These are phyloP conservation scores for Amphibolis antarctica DNA, from an alignment of 106 monocot genomes.

Conservation along the genomic window DNA sequence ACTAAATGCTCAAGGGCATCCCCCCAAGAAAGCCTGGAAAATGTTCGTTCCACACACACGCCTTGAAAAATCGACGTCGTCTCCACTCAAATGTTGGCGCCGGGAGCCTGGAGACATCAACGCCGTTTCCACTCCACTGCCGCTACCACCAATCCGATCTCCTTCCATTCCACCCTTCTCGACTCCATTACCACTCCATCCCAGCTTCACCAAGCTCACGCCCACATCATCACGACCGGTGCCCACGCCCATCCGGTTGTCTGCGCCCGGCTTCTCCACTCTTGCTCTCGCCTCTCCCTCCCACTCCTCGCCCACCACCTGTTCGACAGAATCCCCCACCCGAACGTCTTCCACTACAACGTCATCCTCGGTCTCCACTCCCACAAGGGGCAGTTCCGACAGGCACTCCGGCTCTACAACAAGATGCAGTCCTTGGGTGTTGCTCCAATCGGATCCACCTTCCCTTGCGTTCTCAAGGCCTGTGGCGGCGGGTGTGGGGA, in stretches of 20 bases:
- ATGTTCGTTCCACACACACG: too few relatives aligned
- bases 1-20: too few relatives aligned
- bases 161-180: background rate
- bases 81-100: too few relatives aligned
- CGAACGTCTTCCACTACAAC: constrained; percentile 26
- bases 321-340: constrained; percentile 41
- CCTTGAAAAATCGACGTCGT: too few relatives aligned
- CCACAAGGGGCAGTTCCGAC: constrained; percentile 8
- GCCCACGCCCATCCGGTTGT: constrained; percentile 8
- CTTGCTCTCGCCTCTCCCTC: constrained; percentile 6
- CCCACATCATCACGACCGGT: constrained; percentile 19
- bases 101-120: too few relatives aligned
- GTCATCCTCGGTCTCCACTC: constrained; percentile 27
- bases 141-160: too few relatives aligned
- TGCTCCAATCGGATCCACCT: constrained; percentile 27
- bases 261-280: constrained; percentile 11
- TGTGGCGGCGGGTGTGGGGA: constrained; percentile 6
- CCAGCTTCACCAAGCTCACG: constrained; percentile 29
- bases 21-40: too few relatives aligned
- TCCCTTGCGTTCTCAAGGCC: constrained; percentile 42
- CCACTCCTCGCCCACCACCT: constrained; percentile 23
- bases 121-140: too few relatives aligned
- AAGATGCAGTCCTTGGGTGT: constrained; percentile 8
- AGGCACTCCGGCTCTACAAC: constrained; percentile 13
- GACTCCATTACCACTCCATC: constrained; percentile 4